Percentiles rank a stretch among this genome's conserved stretches.
Conservation (phyloP, 805 yeast genomes). For the Candida patagonica region DNA sequence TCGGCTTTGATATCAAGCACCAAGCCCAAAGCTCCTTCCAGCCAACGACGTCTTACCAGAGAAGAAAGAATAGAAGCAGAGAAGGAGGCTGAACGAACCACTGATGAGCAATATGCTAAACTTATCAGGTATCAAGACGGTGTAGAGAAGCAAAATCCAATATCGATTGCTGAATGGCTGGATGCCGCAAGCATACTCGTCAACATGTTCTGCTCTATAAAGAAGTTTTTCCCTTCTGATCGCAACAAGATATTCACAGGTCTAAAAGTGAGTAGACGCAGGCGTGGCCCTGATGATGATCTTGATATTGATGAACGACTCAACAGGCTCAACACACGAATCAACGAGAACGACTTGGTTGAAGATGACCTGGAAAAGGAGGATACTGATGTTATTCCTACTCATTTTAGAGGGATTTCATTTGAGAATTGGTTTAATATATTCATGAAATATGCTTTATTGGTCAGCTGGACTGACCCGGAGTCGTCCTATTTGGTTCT, state of each 20-base stretch:
- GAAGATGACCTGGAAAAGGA: slow-evolving; percentile 24
- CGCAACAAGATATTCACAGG: slow-evolving; percentile 63
- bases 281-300: slow-evolving; percentile 33
- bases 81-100: slow-evolving; percentile 46
- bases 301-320: slow-evolving; percentile 57
- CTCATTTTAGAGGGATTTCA: slow-evolving; percentile 61
- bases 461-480: slow-evolving; percentile 49
- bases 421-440: slow-evolving; percentile 80
- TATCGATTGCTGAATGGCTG: slow-evolving; percentile 73
- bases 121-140: slow-evolving; percentile 44
- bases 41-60: slow-evolving; percentile 14
- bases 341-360: slow-evolving; percentile 25
- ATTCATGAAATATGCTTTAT: slow-evolving; percentile 69
- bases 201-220: slow-evolving; percentile 70
- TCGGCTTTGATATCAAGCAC: slow-evolving; percentile 1
- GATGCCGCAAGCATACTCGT: slow-evolving; percentile 74
- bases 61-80: slow-evolving; percentile 49
- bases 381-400: slow-evolving; percentile 20
- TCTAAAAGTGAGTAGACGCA: slow-evolving; percentile 40
- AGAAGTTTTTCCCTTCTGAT: slow-evolving; percentile 71
- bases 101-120: slow-evolving; percentile 45
- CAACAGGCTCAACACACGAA: slow-evolving; percentile 14
- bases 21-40: slow-evolving; percentile 2
- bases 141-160: slow-evolving; percentile 40
- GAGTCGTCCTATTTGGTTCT: slow-evolving; percentile 62